Percentiles rank a stretch among this genome's conserved stretches.
phyloP scores from a whole-genome alignment of 768 basidiomycete genomes.

The Hydnum rufescens region DNA sequence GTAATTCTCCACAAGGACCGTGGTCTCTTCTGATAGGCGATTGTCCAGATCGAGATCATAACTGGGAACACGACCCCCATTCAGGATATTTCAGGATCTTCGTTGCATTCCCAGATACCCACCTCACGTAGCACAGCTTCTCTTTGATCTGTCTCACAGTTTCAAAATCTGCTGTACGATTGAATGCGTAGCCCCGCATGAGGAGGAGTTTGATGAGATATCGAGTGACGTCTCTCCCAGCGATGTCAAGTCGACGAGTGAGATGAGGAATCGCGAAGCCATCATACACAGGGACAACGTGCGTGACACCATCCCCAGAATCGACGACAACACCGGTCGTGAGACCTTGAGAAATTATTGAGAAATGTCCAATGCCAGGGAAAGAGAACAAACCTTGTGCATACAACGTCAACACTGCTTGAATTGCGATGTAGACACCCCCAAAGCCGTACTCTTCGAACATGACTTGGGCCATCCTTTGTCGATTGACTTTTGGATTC shows the following conservation, averaged over 20 bases:
- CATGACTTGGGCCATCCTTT: slow-evolving; percentile 95
- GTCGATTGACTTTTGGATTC: slow-evolving; percentile 89
- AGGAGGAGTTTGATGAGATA: slow-evolving; percentile 98
- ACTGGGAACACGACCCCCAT: slow-evolving; percentile 23
- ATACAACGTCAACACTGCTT: slow-evolving; percentile 94
- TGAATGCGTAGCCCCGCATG: slow-evolving; percentile 99
- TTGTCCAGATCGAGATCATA: slow-evolving; percentile 96
- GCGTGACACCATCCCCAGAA: slow-evolving; percentile 97
- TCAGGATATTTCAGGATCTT: background rate
- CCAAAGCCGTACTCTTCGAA: slow-evolving; percentile 96
- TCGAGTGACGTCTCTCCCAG: slow-evolving; percentile 92
- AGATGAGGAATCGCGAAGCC: slow-evolving; percentile 92
- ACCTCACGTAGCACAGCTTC: slow-evolving; percentile 96
- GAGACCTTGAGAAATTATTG: slow-evolving; percentile 38
- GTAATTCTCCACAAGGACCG: slow-evolving; percentile 87
- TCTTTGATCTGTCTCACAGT: slow-evolving; percentile 98
- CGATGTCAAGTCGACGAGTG: slow-evolving; percentile 87
- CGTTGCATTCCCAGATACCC: slow-evolving; percentile 10
- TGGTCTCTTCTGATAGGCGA: slow-evolving; percentile 85
- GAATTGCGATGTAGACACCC: slow-evolving; percentile 93
- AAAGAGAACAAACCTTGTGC: slow-evolving; percentile 62
- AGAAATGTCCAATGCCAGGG: background rate
- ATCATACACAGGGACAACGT: slow-evolving; percentile 97
- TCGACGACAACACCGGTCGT: slow-evolving; percentile 98
- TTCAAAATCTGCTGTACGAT: slow-evolving; percentile 98